Base-by-base conservation (phyloP, 495 filamentous ascomycete genomes). In the Lasiosphaeria miniovina region DNA sequence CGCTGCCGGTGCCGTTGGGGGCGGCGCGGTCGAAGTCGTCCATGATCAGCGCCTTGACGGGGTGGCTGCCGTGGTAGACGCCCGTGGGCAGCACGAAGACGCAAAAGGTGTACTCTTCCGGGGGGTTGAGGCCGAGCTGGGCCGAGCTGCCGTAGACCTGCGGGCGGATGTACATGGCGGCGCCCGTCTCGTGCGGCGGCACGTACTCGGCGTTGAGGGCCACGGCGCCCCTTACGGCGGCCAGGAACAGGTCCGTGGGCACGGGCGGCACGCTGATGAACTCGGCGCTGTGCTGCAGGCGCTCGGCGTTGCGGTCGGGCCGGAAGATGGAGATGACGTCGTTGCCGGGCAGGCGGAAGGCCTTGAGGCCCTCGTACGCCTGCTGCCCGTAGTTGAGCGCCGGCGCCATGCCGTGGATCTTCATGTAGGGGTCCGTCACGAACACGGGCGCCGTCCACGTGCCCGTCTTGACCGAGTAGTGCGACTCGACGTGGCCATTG, bases 341-440 rank as follows among this genome's bases (percentile, higher is more conserved):
- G 63, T 82, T 71, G 40, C 79, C 76, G 35, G 88, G 85, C 38
- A 82, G 80, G 40, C 93, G 90, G 81, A 96, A 95, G 54, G 92
- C 90, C 72, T 96, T 97, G 57, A 96, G 81, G 9, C 92, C 92
- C 66, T 96, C 92, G 80, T 93, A 96, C 51, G 90, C 92, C 77
- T 96, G 92, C 65, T 94, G 89, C 46, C 88, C 92, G 70, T 96
- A 96, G 80, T 96, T 96, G 48, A 96, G 82, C 38, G 81, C 93
- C 0, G 92, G 93, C 0, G 90, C 85, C 87, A 96, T 90, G 60
- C 91, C 92, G 74, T 96, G 93, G 65, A 96, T 83, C 55, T 82
- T 81, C 58, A 96, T 82, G 77, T 80, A 90, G 4, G 92, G 92
- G 64, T 90, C 87, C 15, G 78, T 69, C 58, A 96, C 78, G 77